These are phyloP conservation scores for Eugenia klotzschiana DNA, from an alignment of 441 rosid genomes.

Conservation along the genomic window DNA sequence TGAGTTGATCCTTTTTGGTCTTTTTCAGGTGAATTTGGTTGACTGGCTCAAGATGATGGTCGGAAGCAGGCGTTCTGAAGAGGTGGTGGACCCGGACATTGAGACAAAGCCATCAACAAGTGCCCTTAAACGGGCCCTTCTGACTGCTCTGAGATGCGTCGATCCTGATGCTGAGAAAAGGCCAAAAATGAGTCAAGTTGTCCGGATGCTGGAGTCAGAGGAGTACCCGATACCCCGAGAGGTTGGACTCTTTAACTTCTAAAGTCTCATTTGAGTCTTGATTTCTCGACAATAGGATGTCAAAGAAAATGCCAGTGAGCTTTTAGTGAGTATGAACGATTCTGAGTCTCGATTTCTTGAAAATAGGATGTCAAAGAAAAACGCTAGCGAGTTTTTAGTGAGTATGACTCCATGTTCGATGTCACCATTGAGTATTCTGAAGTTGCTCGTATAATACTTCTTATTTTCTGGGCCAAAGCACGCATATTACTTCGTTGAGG, in stretches of 20 bases:
- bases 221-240: constrained; percentile 7
- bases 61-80: constrained; percentile 7
- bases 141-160: constrained; percentile 7
- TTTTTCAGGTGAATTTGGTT: constrained; percentile 4
- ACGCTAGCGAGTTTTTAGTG: background rate
- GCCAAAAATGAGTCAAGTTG: constrained; percentile 7
- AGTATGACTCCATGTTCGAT: background rate
- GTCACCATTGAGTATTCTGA: background rate
- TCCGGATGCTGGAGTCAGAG: constrained; percentile 11
- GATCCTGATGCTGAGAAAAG: constrained; percentile 11
- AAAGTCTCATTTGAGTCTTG: background rate
- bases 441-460: background rate
- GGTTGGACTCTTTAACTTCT: background rate
- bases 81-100: constrained; percentile 7
- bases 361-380: background rate
- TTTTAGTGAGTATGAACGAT: background rate
- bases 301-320: background rate
- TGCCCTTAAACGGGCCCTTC: constrained; percentile 9
- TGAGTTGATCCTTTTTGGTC: background rate
- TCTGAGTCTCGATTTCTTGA: background rate
- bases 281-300: background rate
- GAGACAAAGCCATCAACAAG: constrained; percentile 6
- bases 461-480: background rate
- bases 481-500: background rate
- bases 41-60: constrained; percentile 14